Evolutionary conservation across 2,329 filamentous ascomycete species (phyloP).

Genomic region (Fusarium tuaranense): DNA sequence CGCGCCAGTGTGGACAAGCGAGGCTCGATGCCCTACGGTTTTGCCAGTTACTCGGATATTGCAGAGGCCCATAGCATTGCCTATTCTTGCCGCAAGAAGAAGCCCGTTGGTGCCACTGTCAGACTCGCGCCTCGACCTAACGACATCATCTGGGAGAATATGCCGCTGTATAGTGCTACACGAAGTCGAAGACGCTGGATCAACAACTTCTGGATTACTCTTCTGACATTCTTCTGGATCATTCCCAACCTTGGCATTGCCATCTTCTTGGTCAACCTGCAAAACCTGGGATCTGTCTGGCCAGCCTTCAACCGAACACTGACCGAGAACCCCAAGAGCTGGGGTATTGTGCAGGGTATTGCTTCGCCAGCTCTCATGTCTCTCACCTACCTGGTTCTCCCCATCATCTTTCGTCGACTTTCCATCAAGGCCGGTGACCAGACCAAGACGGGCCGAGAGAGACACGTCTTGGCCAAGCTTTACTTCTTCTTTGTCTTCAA

Average conservation of each 20-base stretch:
- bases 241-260: slow-evolving; percentile 94
- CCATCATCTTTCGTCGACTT: slow-evolving; percentile 90
- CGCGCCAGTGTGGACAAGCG: slow-evolving; percentile 86
- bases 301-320: slow-evolving; percentile 76
- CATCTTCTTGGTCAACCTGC: slow-evolving; percentile 89
- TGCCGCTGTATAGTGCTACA: slow-evolving; percentile 76
- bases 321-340: slow-evolving; percentile 71
- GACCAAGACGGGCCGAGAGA: slow-evolving; percentile 91
- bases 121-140: slow-evolving; percentile 85
- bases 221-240: slow-evolving; percentile 88
- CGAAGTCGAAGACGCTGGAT: slow-evolving; percentile 79
- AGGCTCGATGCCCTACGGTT: slow-evolving; percentile 91
- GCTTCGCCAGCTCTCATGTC: slow-evolving; percentile 89
- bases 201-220: slow-evolving; percentile 85
- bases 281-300: slow-evolving; percentile 86
- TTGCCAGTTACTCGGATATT: slow-evolving; percentile 92
- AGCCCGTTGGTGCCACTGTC: slow-evolving; percentile 81
- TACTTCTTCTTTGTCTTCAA: slow-evolving; percentile 99
- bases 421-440: slow-evolving; percentile 86
- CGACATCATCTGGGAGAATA: slow-evolving; percentile 96
- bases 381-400: slow-evolving; percentile 86
- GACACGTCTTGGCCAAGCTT: slow-evolving; percentile 89
- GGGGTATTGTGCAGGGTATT: slow-evolving; percentile 94
- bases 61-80: slow-evolving; percentile 89
- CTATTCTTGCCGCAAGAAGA: slow-evolving; percentile 83